Percentiles rank a stretch among this genome's conserved stretches.
Evolutionary conservation across 495 filamentous ascomycete species (phyloP).

Genomic region (Hyaloscypha bicolor): DNA sequence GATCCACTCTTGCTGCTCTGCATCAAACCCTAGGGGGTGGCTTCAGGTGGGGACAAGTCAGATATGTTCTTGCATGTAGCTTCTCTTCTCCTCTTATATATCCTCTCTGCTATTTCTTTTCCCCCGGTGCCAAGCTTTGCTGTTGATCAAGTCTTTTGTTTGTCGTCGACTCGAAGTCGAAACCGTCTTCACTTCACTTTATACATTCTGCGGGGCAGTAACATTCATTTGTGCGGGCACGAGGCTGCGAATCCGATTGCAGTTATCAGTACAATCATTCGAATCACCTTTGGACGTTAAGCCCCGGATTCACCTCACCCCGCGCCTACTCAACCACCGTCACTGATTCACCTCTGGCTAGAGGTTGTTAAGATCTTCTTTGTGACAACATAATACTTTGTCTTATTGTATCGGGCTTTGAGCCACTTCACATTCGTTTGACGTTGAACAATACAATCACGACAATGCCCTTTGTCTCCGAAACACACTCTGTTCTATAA

Average conservation of each 20-base stretch:
- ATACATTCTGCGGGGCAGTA: slow-evolving; percentile 20
- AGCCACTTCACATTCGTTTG: not conserved
- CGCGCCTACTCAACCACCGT: not conserved
- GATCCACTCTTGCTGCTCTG: slow-evolving; percentile 9
- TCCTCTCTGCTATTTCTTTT: not conserved
- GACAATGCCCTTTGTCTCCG: slow-evolving; percentile 22
- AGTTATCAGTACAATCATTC: too few species aligned
- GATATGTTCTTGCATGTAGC: not conserved
- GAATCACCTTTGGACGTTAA: too few species aligned
- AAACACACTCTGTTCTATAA: not conserved
- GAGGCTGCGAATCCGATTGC: too few species aligned
- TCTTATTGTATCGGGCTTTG: not conserved
- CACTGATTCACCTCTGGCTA: too few species aligned
- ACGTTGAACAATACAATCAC: slow-evolving; percentile 10
- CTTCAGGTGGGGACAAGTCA: not conserved
- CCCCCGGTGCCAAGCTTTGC: too few species aligned
- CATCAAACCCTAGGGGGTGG: slow-evolving; percentile 8
- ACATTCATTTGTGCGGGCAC: not conserved
- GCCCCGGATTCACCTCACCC: not conserved
- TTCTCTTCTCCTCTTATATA: slow-evolving; percentile 1
- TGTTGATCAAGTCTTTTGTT: slow-evolving; percentile 10
- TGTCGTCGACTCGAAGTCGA: slow-evolving; percentile 17
- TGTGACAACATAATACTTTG: not conserved
- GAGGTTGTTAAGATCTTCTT: not conserved
- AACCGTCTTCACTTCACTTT: not conserved